Base-by-base conservation (phyloP, 139 green algal genomes). In the Tetradesmus obliquus region DNA sequence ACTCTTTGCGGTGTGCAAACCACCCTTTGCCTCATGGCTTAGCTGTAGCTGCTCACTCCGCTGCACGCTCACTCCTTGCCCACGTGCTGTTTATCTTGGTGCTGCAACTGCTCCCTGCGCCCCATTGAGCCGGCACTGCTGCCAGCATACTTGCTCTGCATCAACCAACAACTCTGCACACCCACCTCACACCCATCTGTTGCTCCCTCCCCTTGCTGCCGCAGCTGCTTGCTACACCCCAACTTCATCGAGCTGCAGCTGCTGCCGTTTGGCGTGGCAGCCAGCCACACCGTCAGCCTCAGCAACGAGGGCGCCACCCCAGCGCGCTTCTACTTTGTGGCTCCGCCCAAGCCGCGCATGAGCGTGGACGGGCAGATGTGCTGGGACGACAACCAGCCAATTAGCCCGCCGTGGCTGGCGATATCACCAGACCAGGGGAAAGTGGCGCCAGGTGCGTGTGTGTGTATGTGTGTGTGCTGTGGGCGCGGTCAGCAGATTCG, bases 221-320 rank as follows among this genome's bases (percentile, higher is more conserved):
- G 66, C 89, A 95, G 93, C 85, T 93, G 94, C 58, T 83, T 91
- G 13, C 76, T 96, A 80, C 88, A 93, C 51, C 93, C 93, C 19
- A 94, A 92, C 15, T 90, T 86, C 1, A 72, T 94, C 9, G 93
- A 96, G 55, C 79, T 94, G 66, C 92, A 93, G n/a, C 79, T 88
- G 20, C 85, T 96, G 45, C 86, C 88, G 1, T 93, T 92, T 74
- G 91, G 84, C 7, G 57, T 86, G 51, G 55, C 88, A 9, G 24
- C 74, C 19, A 62, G 55, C 13, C 53, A 93, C 53, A 71, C 88
- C 9, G 79, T 95, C 19, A 15, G 58, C 2, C 86, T 96, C 66
- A 17, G 17, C 76, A 95, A 95, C 76, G 88, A 80, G 2, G 91
- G 93, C 69, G 60, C 80, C 72, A 91, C 90, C 3, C 66, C 80